Evolutionary conservation across 208 protist species (phyloP), one percentile per base, ranked within the genome.

Genomic region (Borovskyia barvae): DNA sequence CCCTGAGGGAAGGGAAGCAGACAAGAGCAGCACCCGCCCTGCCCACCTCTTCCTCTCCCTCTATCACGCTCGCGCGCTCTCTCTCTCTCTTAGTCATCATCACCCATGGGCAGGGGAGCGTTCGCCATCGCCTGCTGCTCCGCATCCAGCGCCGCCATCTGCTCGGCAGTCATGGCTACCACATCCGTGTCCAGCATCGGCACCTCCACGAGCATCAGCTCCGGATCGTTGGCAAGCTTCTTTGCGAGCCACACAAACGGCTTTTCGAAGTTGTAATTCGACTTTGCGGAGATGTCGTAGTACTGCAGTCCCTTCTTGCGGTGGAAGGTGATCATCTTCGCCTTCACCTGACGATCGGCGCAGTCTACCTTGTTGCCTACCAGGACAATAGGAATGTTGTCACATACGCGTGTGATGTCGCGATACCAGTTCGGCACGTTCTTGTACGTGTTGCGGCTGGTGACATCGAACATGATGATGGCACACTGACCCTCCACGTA

Each of bases 401-500:
- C 98, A 76, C 98, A 99, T 51, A 99, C 98, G 43, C 99, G 94
- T 0, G 91, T 92, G 54, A 99, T 95, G 85, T 99, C 99, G 55
- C 96, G 85, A 81, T 99, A 93, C 99, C 99, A 99, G 86, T 99
- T 99, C 39, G 98, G 97, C 37, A 99, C 98, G 85, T 99, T 99
- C 85, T 99, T 99, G 96, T 99, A 99, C 29, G 99, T 99, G 29
- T 98, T 89, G 61, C 98, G 96, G 45, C 98, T 98, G 35, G 99
- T 99, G 26, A 99, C 98, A 72, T 99, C 99, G 71, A 99, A 99
- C 99, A 99, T 99, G 75, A 99, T 99, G 83, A 99, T 99, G 46
- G 98, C 99, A 67, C 97, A 98, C 75, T 99, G 93, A 35, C 98
- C 98, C 83, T 99, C 94, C 79, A 98, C 97, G 80, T 99, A 99